Conservation (phyloP, 371 early-diverging fungal genomes). For the Mortierella sp. region DNA sequence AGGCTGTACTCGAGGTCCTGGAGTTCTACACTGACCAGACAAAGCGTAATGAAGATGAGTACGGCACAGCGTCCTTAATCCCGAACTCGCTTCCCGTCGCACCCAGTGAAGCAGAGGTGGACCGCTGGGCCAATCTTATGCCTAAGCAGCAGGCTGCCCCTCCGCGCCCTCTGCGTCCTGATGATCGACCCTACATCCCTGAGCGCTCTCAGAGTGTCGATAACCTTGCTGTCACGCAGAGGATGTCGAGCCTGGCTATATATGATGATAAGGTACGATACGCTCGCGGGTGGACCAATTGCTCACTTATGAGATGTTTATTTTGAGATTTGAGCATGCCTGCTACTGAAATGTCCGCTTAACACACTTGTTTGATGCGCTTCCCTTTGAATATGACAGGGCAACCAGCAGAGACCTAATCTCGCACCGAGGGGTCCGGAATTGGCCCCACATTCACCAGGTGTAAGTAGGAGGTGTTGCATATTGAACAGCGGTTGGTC, state of each 20-base stretch:
- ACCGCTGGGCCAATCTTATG: constrained; percentile 52
- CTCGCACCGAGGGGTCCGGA: constrained; percentile 39
- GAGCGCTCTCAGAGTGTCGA: constrained; percentile 34
- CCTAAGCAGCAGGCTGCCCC: constrained; percentile 36
- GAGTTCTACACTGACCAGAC: constrained; percentile 94
- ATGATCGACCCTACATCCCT: constrained; percentile 41
- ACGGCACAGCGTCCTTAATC: constrained; percentile 51
- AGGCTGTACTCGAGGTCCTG: constrained; percentile 96
- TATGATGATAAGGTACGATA: constrained; percentile 48
- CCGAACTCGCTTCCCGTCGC: constrained; percentile 32
- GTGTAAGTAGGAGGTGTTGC: constrained; percentile 21
- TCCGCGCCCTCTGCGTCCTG: constrained; percentile 45
- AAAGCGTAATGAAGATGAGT: constrained; percentile 63
- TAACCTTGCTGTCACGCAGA: constrained; percentile 36
- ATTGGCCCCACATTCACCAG: constrained; percentile 43
- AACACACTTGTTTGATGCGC: not conserved
- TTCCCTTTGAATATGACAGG: constrained; percentile 5
- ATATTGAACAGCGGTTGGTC: not conserved
- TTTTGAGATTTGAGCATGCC: constrained; percentile 17
- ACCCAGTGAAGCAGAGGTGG: constrained; percentile 34
- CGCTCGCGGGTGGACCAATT: not conserved
- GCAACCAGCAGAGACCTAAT: constrained; percentile 34
- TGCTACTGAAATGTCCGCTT: constrained; percentile 3
- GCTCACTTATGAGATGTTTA: constrained; percentile 15
- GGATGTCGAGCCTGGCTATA: constrained; percentile 47